phyloP scores from a whole-genome alignment of 1,139 yeast genomes.

The Saccharomyces hybrid region DNA sequence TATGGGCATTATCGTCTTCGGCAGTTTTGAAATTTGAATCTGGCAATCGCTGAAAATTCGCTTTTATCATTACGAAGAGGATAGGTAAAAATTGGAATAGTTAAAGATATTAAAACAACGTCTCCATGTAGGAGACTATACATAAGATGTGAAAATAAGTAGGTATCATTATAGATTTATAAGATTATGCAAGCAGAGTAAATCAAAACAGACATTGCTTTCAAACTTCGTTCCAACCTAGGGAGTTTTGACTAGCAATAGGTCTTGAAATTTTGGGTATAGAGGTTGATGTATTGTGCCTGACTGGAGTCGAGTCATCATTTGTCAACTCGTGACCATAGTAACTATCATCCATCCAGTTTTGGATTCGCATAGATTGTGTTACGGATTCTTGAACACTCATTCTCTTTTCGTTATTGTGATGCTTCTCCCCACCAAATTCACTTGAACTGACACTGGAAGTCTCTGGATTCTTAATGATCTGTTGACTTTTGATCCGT shows the following conservation, averaged over 20 bases:
- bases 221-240: constrained; percentile 39
- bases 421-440: constrained; percentile 25
- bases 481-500: constrained; percentile 12
- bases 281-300: constrained; percentile 10
- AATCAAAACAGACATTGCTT: neutral
- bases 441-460: constrained; percentile 27
- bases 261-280: constrained; percentile 38
- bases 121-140: neutral
- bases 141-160: neutral
- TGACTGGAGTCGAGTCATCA: constrained; percentile 10
- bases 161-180: neutral
- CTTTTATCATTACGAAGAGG: too few species aligned
- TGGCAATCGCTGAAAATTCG: too few species aligned
- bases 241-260: constrained; percentile 41
- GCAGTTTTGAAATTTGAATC: too few species aligned
- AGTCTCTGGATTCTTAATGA: constrained; percentile 13
- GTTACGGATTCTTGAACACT: constrained; percentile 15
- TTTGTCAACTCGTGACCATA: constrained; percentile 13
- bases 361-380: constrained; percentile 25
- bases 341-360: constrained; percentile 27
- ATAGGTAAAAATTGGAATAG: neutral
- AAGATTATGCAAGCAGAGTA: neutral
- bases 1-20: too few species aligned
- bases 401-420: constrained; percentile 8
- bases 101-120: neutral